A percentile compares a stretch with the other conserved stretches of the same genome.
Evolutionary conservation across 768 basidiomycete species (phyloP).

Genomic region (Panus rudis): DNA sequence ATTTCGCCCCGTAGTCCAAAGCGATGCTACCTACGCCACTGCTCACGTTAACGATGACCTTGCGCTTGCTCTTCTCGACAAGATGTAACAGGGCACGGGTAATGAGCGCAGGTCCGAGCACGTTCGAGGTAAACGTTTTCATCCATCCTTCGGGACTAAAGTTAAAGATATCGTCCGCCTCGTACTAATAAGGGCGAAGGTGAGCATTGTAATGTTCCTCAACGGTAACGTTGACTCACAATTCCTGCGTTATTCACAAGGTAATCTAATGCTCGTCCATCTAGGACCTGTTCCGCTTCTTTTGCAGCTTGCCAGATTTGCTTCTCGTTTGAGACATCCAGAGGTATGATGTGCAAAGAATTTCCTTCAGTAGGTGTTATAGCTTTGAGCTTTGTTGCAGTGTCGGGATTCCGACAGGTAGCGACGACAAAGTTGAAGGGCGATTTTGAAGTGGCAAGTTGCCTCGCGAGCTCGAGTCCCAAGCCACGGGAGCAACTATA

Average conservation of each 20-base stretch:
- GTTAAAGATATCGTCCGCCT: conserved; percentile 22
- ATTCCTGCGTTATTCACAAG: conserved; percentile 34
- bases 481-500: conserved; percentile 26
- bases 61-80: conserved; percentile 25
- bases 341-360: conserved; percentile 24
- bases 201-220: background rate
- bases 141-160: conserved; percentile 18
- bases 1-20: conserved; percentile 19
- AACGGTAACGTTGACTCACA: conserved; percentile 17
- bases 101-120: conserved; percentile 30
- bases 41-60: conserved; percentile 29
- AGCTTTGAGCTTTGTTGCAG: conserved; percentile 16
- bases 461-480: conserved; percentile 22
- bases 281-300: conserved; percentile 20
- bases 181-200: conserved; percentile 12
- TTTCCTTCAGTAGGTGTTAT: conserved; percentile 20
- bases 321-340: conserved; percentile 24
- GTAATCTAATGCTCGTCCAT: conserved; percentile 28
- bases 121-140: conserved; percentile 23
- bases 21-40: conserved; percentile 29
- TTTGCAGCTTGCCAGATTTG: conserved; percentile 21
- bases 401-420: conserved; percentile 22
- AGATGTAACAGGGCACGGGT: conserved; percentile 27
- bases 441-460: conserved; percentile 14
- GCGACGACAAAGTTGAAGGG: conserved; percentile 24